Percentiles rank a stretch among this genome's conserved stretches.
phyloP scores from a whole-genome alignment of 768 basidiomycete genomes.

The Hypholoma fasciculare region DNA sequence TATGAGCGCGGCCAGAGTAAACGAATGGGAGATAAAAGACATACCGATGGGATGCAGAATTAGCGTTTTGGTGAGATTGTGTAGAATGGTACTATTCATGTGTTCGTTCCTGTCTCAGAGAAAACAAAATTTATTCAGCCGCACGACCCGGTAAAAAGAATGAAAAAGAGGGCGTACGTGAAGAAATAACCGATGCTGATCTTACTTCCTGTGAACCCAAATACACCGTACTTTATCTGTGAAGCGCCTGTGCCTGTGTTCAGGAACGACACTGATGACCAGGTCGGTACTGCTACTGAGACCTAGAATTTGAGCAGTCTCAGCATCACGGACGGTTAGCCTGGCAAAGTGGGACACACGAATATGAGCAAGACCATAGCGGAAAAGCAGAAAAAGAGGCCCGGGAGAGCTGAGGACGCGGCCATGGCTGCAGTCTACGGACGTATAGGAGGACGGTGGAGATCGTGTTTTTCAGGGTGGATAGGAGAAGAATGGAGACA shows the following conservation, averaged over 20 bases:
- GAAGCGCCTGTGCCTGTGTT: constrained; percentile 39
- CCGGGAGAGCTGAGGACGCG: constrained; percentile 63
- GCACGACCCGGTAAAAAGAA: background rate
- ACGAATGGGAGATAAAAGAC: constrained; percentile 12
- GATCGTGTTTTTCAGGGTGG: constrained; percentile 1
- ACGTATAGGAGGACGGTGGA: constrained; percentile 4
- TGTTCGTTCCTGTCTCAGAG: constrained; percentile 33
- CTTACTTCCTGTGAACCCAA: constrained; percentile 67
- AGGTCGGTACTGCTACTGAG: constrained; percentile 74
- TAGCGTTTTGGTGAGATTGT: constrained; percentile 71
- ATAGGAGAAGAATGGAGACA: constrained; percentile 12
- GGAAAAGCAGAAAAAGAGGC: constrained; percentile 69
- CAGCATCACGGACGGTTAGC: background rate
- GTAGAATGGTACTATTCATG: constrained; percentile 53
- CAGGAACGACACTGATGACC: constrained; percentile 71
- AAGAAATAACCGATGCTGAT: constrained; percentile 60
- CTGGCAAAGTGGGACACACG: constrained; percentile 39
- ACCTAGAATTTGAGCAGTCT: constrained; percentile 38
- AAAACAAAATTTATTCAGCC: background rate
- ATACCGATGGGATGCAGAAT: constrained; percentile 81
- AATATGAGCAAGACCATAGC: constrained; percentile 71
- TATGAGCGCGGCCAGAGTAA: background rate
- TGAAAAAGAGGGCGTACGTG: constrained; percentile 36
- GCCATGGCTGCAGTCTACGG: constrained; percentile 8
- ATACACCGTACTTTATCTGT: constrained; percentile 66